Base-by-base conservation (phyloP, 108 stramenopile species). In the Phaeodactylum tricornutum region DNA sequence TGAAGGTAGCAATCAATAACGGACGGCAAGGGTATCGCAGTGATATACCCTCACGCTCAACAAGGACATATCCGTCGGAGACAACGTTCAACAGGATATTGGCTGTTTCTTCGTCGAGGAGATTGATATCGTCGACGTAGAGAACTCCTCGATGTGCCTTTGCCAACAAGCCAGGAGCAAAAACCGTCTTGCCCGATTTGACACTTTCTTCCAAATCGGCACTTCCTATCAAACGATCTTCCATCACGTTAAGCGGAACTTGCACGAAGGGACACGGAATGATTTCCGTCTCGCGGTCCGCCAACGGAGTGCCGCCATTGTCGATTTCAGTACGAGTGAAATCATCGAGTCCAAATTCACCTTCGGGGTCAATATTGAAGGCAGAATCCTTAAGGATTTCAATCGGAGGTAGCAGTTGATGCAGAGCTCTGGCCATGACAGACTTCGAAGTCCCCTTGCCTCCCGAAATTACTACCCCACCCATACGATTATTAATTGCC, bases 51-150 rank as follows among this genome's bases (percentile, higher is more conserved):
- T 97, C 96, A 29, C 96, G 87, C 64, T 97, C 91, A 23, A 97
- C 94, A 48, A 69, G 77, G 21, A 95, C 92, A 57, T 68, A 80
- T 53, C 96, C 96, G 38, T 93, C 92, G 3, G 74, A 78, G 21
- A 95, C 72, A 37, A 94, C 79, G 45, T 79, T 76, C 24, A 97
- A 67, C 41, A 97, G 60, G 52, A 97, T 95, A 53, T 94, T 91
- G 52, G 88, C 78, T 32, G 87, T 81, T 61, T 95, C 92, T 42
- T 75, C 84, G 55, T 97, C 96, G 9, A 97, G 69, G 37, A 97
- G 75, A 61, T 97, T 95, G 55, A 95, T 94, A 63, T 97, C 96
- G 50, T 97, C 96, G 9, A 97, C 75, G 71, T 95, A 97, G 12
- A 97, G 64, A 21, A 95, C 75, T 37, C 90, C 96, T 29, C 96